phyloP scores from a whole-genome alignment of 148 eudicot genomes.

The Rhododendron henanense region DNA sequence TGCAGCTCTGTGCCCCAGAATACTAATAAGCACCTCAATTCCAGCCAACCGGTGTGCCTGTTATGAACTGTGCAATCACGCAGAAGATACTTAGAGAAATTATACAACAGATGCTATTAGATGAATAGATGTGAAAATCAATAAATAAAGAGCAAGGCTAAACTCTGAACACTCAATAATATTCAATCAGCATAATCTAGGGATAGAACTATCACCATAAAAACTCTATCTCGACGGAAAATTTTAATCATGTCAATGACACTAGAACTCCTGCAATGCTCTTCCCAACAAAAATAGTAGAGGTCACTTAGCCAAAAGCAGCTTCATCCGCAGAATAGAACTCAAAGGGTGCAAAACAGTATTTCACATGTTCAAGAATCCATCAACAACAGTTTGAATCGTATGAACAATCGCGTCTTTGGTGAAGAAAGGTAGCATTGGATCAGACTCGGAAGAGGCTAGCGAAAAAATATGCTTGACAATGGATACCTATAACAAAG shows the following conservation, averaged over 20 bases:
- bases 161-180: not conserved
- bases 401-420: slow-evolving; percentile 55
- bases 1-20: slow-evolving; percentile 77
- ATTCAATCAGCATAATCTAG: not conserved
- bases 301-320: slow-evolving; percentile 7
- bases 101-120: not conserved
- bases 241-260: slow-evolving; percentile 84
- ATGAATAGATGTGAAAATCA: not conserved
- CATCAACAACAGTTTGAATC: slow-evolving; percentile 85
- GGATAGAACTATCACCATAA: slow-evolving; percentile 51
- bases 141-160: not conserved
- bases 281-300: slow-evolving; percentile 45
- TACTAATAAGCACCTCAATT: slow-evolving; percentile 70
- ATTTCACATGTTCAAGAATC: slow-evolving; percentile 72
- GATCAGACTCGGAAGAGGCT: slow-evolving; percentile 60
- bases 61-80: slow-evolving; percentile 54
- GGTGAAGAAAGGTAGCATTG: slow-evolving; percentile 62
- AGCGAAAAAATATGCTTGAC: slow-evolving; percentile 71
- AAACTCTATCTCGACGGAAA: slow-evolving; percentile 87
- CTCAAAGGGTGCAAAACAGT: slow-evolving; percentile 10
- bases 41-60: slow-evolving; percentile 79
- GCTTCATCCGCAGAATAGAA: slow-evolving; percentile 2
- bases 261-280: slow-evolving; percentile 31
- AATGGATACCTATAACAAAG: slow-evolving; percentile 63
- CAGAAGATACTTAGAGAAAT: slow-evolving; percentile 1